These are phyloP conservation scores for Anisogramma anomala DNA, from an alignment of 2,329 filamentous ascomycete genomes.

Conservation along the genomic window DNA sequence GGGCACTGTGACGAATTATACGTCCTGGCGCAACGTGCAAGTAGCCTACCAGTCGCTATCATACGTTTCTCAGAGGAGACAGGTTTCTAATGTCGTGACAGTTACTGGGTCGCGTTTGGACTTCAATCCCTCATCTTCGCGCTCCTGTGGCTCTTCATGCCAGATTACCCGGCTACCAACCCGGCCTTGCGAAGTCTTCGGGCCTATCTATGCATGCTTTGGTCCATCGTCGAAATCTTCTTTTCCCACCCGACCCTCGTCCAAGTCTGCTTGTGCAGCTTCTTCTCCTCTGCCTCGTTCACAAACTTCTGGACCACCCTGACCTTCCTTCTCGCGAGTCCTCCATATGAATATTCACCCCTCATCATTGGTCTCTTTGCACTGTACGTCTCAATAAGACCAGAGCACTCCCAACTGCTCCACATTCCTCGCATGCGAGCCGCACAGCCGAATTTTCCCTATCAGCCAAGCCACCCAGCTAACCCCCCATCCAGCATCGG, in stretches of 20 bases:
- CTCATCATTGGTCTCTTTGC: slow-evolving; percentile 64
- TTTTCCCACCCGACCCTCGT: slow-evolving; percentile 53
- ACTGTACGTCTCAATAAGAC: slow-evolving; percentile 38
- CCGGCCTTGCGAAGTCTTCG: slow-evolving; percentile 32
- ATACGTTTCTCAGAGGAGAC: neutral
- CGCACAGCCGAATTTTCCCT: too few relatives aligned
- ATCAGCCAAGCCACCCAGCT: too few relatives aligned
- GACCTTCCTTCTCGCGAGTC: slow-evolving; percentile 59
- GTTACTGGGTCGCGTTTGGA: slow-evolving; percentile 56
- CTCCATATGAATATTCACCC: slow-evolving; percentile 53
- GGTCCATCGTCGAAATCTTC: slow-evolving; percentile 51
- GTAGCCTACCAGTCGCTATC: neutral
- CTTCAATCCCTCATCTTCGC: slow-evolving; percentile 55
- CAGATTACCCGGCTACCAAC: slow-evolving; percentile 64
- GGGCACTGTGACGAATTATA: slow-evolving; percentile 59
- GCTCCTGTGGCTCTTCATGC: slow-evolving; percentile 59
- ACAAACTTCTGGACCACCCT: slow-evolving; percentile 47
- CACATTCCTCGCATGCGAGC: slow-evolving; percentile 1
- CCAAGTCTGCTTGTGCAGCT: slow-evolving; percentile 53
- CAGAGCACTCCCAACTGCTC: neutral
- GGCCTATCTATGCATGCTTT: slow-evolving; percentile 52
- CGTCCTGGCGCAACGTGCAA: slow-evolving; percentile 57
- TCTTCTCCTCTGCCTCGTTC: slow-evolving; percentile 39
- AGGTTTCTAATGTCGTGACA: neutral
- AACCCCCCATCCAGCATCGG: neutral